Percentiles rank a stretch among this genome's conserved stretches.
Conservation (phyloP, 1,284 basidiomycete genomes). For the Omphalotus olearius region DNA sequence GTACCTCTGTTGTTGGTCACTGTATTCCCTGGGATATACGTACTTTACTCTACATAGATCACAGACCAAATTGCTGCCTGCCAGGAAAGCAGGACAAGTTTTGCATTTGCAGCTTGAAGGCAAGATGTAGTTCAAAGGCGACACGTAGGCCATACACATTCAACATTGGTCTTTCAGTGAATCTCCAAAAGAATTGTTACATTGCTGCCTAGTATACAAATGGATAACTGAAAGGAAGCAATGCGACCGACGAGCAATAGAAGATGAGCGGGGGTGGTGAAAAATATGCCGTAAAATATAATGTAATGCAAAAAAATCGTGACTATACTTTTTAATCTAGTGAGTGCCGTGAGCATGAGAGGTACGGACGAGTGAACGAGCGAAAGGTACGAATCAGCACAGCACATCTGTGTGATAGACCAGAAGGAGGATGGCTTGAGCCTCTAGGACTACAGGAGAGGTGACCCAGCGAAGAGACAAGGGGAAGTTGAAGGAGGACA, state of each 20-base stretch:
- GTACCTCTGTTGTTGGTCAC: no score
- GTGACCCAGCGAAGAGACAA: constrained; percentile 1
- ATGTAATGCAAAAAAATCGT: constrained; percentile 3
- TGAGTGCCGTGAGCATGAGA: not conserved
- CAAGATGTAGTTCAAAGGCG: no score
- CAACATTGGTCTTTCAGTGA: no score
- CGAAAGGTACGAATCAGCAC: not conserved
- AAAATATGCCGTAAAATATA: constrained; percentile 6
- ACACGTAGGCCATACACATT: not conserved
- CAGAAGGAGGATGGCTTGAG: not conserved
- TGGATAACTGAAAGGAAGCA: constrained; percentile 3
- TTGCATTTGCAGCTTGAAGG: no score
- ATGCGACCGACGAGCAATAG: constrained; percentile 3
- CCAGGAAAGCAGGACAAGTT: no score
- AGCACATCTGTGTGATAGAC: not conserved
- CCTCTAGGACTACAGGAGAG: not conserved
- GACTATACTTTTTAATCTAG: constrained; percentile 7
- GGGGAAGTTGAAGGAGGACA: constrained; percentile 2
- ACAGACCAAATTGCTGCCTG: no score
- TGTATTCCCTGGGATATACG: no score
- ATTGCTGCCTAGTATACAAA: constrained; percentile 9
- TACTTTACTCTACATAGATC: no score
- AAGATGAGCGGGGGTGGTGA: constrained; percentile 8
- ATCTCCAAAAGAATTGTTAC: not conserved
- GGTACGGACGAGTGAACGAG: not conserved